A percentile compares a stretch with the other conserved stretches of the same genome.
Conservation (phyloP, 371 early-diverging fungal species). For the Furculomyces boomerangus region DNA sequence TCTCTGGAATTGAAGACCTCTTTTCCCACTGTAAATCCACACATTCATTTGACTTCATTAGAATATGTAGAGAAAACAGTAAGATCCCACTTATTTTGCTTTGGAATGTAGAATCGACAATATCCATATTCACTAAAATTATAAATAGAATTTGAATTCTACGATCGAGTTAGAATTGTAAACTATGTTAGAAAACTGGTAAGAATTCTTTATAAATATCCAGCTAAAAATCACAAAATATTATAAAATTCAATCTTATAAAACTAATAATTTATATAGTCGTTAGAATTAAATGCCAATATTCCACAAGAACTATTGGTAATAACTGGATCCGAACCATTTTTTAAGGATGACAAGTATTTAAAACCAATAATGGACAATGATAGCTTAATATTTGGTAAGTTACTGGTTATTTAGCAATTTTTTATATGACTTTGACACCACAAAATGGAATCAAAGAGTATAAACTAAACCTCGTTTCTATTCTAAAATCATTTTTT, state of each 20-base stretch:
- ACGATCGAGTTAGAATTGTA: neutral
- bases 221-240: neutral
- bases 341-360: slow-evolving; percentile 47
- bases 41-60: slow-evolving; percentile 54
- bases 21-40: slow-evolving; percentile 40
- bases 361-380: slow-evolving; percentile 62
- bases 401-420: neutral
- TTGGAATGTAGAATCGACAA: slow-evolving; percentile 3
- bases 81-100: slow-evolving; percentile 16
- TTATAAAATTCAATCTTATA: neutral
- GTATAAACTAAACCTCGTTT: neutral
- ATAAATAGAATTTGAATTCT: neutral
- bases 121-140: slow-evolving; percentile 2
- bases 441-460: neutral
- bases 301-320: slow-evolving; percentile 6
- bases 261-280: slow-evolving; percentile 21
- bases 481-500: neutral
- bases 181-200: neutral
- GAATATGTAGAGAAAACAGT: slow-evolving; percentile 19
- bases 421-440: neutral
- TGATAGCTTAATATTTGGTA: slow-evolving; percentile 61
- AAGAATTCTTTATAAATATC: neutral
- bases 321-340: slow-evolving; percentile 32
- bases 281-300: neutral
- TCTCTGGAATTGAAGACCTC: slow-evolving; percentile 27